Evolutionary conservation across 2,329 filamentous ascomycete species (phyloP).

Genomic region (Biscogniauxia marginata): DNA sequence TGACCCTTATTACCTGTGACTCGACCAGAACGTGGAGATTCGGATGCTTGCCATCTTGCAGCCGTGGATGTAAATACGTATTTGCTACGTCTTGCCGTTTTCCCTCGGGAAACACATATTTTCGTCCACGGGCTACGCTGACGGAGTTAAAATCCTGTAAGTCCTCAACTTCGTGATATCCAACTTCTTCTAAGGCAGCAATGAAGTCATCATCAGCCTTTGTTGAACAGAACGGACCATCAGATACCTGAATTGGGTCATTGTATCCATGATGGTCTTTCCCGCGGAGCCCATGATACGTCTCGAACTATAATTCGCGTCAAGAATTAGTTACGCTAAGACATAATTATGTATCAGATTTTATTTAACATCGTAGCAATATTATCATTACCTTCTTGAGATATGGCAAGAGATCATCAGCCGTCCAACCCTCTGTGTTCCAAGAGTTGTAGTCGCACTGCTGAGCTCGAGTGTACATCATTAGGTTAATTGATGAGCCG

Average conservation of each 20-base stretch:
- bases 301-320: conserved; percentile 6
- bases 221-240: conserved; percentile 42
- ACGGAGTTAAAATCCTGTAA: conserved; percentile 47
- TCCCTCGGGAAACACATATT: conserved; percentile 35
- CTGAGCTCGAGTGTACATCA: conserved; percentile 35
- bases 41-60: conserved; percentile 41
- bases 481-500: conserved; percentile 46
- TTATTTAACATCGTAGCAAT: neutral
- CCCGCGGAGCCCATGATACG: conserved; percentile 25
- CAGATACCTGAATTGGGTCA: conserved; percentile 49
- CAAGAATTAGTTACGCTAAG: too few relatives aligned
- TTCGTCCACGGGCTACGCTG: conserved; percentile 13
- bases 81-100: conserved; percentile 50
- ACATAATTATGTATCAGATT: neutral
- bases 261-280: conserved; percentile 44
- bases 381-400: neutral
- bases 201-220: conserved; percentile 47
- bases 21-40: conserved; percentile 53
- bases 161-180: conserved; percentile 51
- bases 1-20: conserved; percentile 40
- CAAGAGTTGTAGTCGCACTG: conserved; percentile 24
- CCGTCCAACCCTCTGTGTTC: conserved; percentile 17
- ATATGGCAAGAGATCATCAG: conserved; percentile 42
- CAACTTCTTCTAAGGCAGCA: conserved; percentile 43
- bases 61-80: conserved; percentile 48